phyloP scores from a whole-genome alignment of 164 flowering plant species.

The Euptelea pleiosperma region DNA sequence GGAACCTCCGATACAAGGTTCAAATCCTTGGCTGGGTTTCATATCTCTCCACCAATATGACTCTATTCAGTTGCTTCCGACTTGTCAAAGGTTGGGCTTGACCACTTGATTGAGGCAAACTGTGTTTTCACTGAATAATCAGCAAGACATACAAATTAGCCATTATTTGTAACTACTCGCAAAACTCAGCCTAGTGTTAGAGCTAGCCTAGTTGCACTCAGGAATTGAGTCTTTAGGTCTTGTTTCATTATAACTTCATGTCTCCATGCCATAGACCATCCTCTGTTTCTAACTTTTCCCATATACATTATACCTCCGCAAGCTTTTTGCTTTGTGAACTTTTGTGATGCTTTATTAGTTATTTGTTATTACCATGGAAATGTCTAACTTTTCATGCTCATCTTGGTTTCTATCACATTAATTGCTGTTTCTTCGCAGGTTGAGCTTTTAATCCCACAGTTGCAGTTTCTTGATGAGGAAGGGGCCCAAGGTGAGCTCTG shows the following conservation, averaged over 20 bases:
- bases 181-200: not conserved
- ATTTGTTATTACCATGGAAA: not conserved
- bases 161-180: not conserved
- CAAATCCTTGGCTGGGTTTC: not conserved
- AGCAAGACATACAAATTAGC: too few relatives aligned
- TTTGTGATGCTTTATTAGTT: not conserved
- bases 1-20: not conserved
- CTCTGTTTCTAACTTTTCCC: not conserved
- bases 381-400: not conserved
- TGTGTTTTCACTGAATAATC: too few relatives aligned
- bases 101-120: too few relatives aligned
- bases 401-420: not conserved
- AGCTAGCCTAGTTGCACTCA: too few relatives aligned
- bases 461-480: slow-evolving; percentile 95
- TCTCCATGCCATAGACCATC: not conserved
- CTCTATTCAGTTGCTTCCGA: not conserved
- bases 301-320: not conserved
- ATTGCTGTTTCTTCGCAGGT: slow-evolving; percentile 43
- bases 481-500: slow-evolving; percentile 98
- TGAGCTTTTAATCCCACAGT: slow-evolving; percentile 91
- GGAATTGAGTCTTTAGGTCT: too few relatives aligned
- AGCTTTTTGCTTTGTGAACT: not conserved
- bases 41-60: not conserved
- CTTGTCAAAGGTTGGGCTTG: not conserved
- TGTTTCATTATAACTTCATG: too few relatives aligned